Evolutionary conservation across 176 grass and related monocot species (phyloP).

Genomic region (Oryza officinalis): DNA sequence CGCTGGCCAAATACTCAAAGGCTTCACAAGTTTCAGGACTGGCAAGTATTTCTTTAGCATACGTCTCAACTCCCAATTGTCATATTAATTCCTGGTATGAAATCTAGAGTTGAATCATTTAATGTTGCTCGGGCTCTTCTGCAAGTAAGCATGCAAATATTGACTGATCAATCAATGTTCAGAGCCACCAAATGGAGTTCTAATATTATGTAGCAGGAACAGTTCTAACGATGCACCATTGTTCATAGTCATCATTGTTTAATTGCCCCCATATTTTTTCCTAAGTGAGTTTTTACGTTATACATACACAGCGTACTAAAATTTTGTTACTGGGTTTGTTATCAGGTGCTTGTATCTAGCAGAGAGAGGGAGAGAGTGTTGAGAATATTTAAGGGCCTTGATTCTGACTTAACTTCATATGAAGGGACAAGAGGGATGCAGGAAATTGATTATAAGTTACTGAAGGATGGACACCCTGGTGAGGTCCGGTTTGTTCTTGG

Average conservation of each 20-base stretch:
- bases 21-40: conserved; percentile 54
- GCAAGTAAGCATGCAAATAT: neutral
- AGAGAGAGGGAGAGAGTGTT: conserved; percentile 46
- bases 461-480: conserved; percentile 52
- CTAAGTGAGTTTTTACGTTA: neutral
- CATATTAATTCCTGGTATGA: neutral
- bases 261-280: neutral
- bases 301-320: neutral
- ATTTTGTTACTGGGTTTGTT: conserved; percentile 27
- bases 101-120: neutral
- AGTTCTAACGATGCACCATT: neutral
- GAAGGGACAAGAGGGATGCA: conserved; percentile 36
- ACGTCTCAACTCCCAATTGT: neutral
- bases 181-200: neutral
- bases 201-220: neutral
- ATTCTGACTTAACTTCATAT: conserved; percentile 42
- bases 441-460: conserved; percentile 61
- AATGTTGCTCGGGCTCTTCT: neutral
- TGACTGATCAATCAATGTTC: neutral
- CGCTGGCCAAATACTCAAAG: conserved; percentile 48
- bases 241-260: neutral
- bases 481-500: conserved; percentile 79
- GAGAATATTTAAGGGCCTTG: conserved; percentile 52
- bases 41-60: conserved; percentile 48
- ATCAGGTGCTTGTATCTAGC: conserved; percentile 57